Conservation (phyloP, 306 rosid species). For the Casuarina cunninghamiana region DNA sequence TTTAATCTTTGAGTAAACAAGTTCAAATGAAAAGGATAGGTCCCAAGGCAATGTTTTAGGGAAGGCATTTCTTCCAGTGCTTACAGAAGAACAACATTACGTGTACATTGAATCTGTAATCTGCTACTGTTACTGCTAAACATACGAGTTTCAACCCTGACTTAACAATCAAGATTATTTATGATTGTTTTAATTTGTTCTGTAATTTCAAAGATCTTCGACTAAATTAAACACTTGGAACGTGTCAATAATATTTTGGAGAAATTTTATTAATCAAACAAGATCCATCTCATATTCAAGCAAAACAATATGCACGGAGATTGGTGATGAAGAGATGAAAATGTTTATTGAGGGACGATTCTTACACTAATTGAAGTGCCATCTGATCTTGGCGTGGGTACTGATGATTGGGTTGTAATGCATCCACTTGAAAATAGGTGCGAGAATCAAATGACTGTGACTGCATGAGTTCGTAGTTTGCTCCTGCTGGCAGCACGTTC, state of each 20-base stretch:
- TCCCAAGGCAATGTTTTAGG: too few relatives aligned
- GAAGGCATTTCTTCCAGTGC: too few relatives aligned
- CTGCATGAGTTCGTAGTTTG: constrained; percentile 61
- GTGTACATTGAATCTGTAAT: background rate
- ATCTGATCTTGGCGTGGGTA: constrained; percentile 73
- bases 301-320: background rate
- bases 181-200: background rate
- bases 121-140: background rate
- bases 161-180: background rate
- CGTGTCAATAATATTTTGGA: background rate
- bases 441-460: constrained; percentile 63
- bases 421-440: constrained; percentile 78
- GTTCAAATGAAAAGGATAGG: too few relatives aligned
- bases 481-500: constrained; percentile 45
- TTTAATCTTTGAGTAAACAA: too few relatives aligned
- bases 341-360: background rate
- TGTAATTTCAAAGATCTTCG: background rate
- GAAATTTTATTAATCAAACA: background rate
- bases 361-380: constrained; percentile 83
- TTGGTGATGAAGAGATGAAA: background rate
- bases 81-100: background rate
- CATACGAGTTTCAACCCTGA: background rate
- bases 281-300: background rate
- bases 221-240: background rate
- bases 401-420: constrained; percentile 65